Conservation (phyloP, 208 protist species). For the Trypanosoma avium region DNA sequence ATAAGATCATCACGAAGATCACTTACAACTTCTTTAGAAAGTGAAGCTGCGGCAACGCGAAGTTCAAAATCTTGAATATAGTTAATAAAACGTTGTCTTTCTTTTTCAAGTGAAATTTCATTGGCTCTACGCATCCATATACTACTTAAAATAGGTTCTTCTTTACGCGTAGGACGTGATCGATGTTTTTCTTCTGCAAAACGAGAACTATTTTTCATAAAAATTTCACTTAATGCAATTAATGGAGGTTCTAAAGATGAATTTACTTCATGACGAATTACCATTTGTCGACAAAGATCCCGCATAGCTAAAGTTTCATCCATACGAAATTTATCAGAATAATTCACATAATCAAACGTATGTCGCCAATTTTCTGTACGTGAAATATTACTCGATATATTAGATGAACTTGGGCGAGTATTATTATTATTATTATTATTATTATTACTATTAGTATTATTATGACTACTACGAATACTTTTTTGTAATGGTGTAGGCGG, state of each 20-base stretch:
- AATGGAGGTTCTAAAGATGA: slow-evolving; percentile 11
- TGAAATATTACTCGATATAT: background rate
- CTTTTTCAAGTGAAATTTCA: slow-evolving; percentile 46
- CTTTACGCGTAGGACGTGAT: background rate
- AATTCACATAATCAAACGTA: slow-evolving; percentile 61
- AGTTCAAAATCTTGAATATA: slow-evolving; percentile 42
- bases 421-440: too few species aligned
- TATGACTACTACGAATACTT: too few species aligned
- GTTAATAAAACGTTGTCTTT: slow-evolving; percentile 30
- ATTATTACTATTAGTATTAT: too few species aligned
- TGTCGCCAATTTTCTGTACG: slow-evolving; percentile 29
- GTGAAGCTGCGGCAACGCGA: slow-evolving; percentile 40
- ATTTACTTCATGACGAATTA: slow-evolving; percentile 21
- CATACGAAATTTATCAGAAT: slow-evolving; percentile 49
- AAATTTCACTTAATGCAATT: slow-evolving; percentile 20
- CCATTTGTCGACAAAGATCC: slow-evolving; percentile 42
- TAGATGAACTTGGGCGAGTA: too few species aligned
- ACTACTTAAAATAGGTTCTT: slow-evolving; percentile 26
- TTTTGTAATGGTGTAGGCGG: too few species aligned
- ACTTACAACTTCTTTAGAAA: slow-evolving; percentile 53
- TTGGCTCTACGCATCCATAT: slow-evolving; percentile 55
- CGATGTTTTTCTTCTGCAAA: background rate
- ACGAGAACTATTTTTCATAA: slow-evolving; percentile 5
- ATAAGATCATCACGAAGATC: slow-evolving; percentile 47
- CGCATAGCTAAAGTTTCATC: slow-evolving; percentile 53